Conservation (phyloP, 2,329 filamentous ascomycete genomes). For the Aciculosporium take region DNA sequence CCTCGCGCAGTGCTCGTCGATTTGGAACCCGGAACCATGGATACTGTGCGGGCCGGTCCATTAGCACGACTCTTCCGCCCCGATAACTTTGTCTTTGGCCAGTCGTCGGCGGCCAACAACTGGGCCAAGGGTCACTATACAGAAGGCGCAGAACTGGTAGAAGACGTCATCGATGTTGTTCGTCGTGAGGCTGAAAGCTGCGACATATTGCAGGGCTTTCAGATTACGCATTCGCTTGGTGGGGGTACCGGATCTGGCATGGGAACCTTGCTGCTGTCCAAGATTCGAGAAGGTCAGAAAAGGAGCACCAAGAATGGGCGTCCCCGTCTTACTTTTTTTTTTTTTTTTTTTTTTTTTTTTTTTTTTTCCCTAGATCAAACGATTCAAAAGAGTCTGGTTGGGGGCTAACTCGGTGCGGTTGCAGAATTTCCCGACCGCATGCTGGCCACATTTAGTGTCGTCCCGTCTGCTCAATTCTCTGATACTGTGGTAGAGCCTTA, state of each 20-base stretch:
- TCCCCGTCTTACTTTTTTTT: too few relatives aligned
- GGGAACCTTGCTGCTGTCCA: conserved; percentile 97
- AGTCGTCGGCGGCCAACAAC: conserved; percentile 99
- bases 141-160: conserved; percentile 95
- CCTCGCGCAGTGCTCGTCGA: conserved; percentile 98
- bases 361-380: too few relatives aligned
- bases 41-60: conserved; percentile 92
- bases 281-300: conserved; percentile 71
- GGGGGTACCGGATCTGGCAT: conserved; percentile 99
- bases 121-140: conserved; percentile 99
- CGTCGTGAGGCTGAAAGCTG: conserved; percentile 96
- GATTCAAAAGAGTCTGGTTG: background rate
- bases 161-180: conserved; percentile 94
- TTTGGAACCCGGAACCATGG: conserved; percentile 98
- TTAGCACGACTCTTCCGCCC: conserved; percentile 98
- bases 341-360: too few relatives aligned
- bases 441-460: conserved; percentile 99
- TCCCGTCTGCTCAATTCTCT: conserved; percentile 96
- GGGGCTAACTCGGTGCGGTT: background rate
- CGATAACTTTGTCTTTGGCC: conserved; percentile 99
- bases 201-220: conserved; percentile 98
- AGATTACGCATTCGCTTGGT: conserved; percentile 99
- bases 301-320: background rate
- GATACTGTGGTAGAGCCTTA: conserved; percentile 99
- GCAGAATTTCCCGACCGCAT: conserved; percentile 94